Conservation (phyloP, 768 basidiomycete genomes). For the Suillus cothurnatus region DNA sequence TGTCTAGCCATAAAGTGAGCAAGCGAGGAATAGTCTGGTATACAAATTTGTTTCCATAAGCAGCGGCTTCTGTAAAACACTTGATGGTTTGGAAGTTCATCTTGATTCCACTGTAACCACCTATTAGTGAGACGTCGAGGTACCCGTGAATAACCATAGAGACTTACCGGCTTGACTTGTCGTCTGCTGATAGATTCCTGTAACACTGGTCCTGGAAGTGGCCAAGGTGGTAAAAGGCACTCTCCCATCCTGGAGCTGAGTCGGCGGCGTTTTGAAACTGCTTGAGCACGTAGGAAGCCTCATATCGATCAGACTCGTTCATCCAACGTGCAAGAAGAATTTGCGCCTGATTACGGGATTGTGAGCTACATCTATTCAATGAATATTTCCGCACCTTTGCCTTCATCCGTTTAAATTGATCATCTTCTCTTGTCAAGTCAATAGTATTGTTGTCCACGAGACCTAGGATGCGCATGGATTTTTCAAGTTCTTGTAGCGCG, state of each 20-base stretch:
- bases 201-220: constrained; percentile 84
- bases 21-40: constrained; percentile 95
- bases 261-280: constrained; percentile 56
- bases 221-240: constrained; percentile 82
- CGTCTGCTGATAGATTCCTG: constrained; percentile 57
- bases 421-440: constrained; percentile 57
- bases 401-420: constrained; percentile 54
- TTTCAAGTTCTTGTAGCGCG: constrained; percentile 86
- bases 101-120: constrained; percentile 49
- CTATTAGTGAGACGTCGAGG: neutral
- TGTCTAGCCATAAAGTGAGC: constrained; percentile 92
- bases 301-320: constrained; percentile 85
- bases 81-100: constrained; percentile 70
- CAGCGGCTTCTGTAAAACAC: constrained; percentile 70
- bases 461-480: constrained; percentile 59
- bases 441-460: constrained; percentile 48
- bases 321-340: constrained; percentile 90
- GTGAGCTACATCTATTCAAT: constrained; percentile 1
- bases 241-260: constrained; percentile 69
- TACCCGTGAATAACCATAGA: neutral
- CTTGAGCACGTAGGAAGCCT: constrained; percentile 59
- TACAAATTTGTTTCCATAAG: constrained; percentile 89
- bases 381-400: constrained; percentile 61
- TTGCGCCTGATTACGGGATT: constrained; percentile 53
- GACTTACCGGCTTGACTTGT: constrained; percentile 48